Evolutionary conservation across 2,329 filamentous ascomycete species (phyloP).

Genomic region (Amauroascus verrucosus): DNA sequence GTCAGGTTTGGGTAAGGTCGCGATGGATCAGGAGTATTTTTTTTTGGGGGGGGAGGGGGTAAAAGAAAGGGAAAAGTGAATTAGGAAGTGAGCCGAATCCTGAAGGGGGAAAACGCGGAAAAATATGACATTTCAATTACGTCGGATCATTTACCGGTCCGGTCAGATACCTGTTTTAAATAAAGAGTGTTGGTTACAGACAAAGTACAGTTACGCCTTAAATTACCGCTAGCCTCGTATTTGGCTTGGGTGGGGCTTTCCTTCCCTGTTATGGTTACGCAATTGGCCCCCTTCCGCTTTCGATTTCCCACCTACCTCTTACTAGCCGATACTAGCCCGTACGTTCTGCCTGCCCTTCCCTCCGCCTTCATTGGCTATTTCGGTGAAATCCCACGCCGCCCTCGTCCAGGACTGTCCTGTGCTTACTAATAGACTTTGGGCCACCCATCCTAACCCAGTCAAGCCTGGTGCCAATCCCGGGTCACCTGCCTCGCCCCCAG

Average conservation of each 20-base stretch:
- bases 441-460: background rate
- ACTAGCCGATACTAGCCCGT: background rate
- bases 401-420: background rate
- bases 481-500: constrained; percentile 1
- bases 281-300: constrained; percentile 8
- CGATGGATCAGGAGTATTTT: constrained; percentile 16
- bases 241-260: background rate
- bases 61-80: constrained; percentile 23
- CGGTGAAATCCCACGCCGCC: background rate
- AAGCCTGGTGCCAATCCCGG: background rate
- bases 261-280: background rate
- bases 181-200: background rate
- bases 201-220: background rate
- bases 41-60: constrained; percentile 13
- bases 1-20: constrained; percentile 34
- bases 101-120: constrained; percentile 21
- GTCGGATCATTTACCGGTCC: constrained; percentile 8
- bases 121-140: constrained; percentile 10
- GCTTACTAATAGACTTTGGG: background rate
- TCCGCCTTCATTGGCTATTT: background rate
- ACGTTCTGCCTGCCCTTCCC: background rate
- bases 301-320: background rate
- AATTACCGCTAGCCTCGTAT: constrained; percentile 11
- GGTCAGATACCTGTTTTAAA: background rate
- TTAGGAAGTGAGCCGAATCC: constrained; percentile 4